Percentiles rank a stretch among this genome's conserved stretches.
phyloP scores from a whole-genome alignment of 345 rosid genomes.

The Carallia brachiata region DNA sequence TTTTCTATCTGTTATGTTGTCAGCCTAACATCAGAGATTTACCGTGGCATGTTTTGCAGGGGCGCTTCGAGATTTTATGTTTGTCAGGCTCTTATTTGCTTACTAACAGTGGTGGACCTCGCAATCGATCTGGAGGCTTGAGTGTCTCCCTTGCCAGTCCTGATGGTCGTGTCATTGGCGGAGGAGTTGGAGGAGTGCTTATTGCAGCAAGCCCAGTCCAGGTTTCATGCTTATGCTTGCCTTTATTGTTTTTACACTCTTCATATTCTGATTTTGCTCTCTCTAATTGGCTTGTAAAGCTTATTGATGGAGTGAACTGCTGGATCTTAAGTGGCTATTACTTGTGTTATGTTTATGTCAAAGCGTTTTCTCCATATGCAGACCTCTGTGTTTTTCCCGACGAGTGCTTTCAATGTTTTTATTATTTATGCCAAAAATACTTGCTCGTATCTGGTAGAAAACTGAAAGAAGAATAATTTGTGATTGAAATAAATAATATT shows the following conservation, averaged over 20 bases:
- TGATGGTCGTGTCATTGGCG: conserved; percentile 92
- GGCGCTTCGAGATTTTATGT: conserved; percentile 82
- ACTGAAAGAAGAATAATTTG: too few species aligned
- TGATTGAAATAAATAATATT: too few species aligned
- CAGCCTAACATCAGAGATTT: not conserved
- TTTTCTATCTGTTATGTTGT: not conserved
- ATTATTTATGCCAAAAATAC: too few species aligned
- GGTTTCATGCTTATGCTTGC: conserved; percentile 33
- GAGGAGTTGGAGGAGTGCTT: conserved; percentile 86
- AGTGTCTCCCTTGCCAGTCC: conserved; percentile 93
- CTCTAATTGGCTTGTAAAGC: not conserved
- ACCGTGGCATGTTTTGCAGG: conserved; percentile 39
- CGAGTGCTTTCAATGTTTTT: too few species aligned
- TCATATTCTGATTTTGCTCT: not conserved
- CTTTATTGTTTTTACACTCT: not conserved
- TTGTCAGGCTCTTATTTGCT: conserved; percentile 72
- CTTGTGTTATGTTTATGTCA: not conserved
- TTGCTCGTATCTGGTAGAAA: too few species aligned
- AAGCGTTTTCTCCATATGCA: not conserved
- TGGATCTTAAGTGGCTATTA: not conserved
- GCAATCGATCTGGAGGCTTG: conserved; percentile 63
- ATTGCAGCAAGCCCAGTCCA: conserved; percentile 90
- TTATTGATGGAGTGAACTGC: not conserved
- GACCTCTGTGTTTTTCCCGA: too few species aligned
- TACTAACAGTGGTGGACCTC: conserved; percentile 44